Conservation (phyloP, 805 yeast genomes). For the Ogataea siamensis region DNA sequence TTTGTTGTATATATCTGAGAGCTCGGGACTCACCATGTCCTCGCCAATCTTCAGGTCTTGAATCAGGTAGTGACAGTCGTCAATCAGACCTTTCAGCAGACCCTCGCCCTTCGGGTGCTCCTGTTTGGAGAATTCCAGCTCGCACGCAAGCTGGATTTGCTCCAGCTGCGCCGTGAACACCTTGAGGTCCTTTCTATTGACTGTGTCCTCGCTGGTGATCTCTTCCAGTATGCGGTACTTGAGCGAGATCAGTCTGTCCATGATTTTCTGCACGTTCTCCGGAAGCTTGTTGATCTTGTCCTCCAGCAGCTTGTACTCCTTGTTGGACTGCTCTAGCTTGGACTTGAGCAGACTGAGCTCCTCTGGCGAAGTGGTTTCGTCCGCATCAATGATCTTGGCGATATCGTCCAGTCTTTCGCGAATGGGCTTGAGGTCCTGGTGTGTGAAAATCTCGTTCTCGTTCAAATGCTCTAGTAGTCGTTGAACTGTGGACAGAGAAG, state of each 20-base stretch:
- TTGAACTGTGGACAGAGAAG: constrained; percentile 82
- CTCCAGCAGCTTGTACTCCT: constrained; percentile 56
- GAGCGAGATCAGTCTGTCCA: constrained; percentile 59
- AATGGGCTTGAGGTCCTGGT: constrained; percentile 79
- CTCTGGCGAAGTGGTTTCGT: constrained; percentile 44
- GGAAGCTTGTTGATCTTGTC: constrained; percentile 53
- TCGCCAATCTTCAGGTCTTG: constrained; percentile 59
- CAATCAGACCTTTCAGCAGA: constrained; percentile 70
- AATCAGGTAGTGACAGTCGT: constrained; percentile 76
- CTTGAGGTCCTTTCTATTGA: constrained; percentile 20
- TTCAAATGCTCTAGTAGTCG: constrained; percentile 78
- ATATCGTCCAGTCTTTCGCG: constrained; percentile 71
- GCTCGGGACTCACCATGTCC: constrained; percentile 45
- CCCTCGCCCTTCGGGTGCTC: constrained; percentile 35
- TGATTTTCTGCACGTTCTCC: constrained; percentile 46
- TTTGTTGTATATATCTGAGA: constrained; percentile 60
- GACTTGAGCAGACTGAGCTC: constrained; percentile 49
- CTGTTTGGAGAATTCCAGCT: constrained; percentile 18
- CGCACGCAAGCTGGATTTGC: constrained; percentile 26
- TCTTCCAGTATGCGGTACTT: constrained; percentile 59
- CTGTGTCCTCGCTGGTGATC: constrained; percentile 38
- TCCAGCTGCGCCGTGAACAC: constrained; percentile 21
- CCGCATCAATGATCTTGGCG: constrained; percentile 54
- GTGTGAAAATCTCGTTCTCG: constrained; percentile 79
- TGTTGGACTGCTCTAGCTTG: constrained; percentile 63